Evolutionary conservation across 2,329 filamentous ascomycete species (phyloP).

Genomic region (Onygenales sp.): DNA sequence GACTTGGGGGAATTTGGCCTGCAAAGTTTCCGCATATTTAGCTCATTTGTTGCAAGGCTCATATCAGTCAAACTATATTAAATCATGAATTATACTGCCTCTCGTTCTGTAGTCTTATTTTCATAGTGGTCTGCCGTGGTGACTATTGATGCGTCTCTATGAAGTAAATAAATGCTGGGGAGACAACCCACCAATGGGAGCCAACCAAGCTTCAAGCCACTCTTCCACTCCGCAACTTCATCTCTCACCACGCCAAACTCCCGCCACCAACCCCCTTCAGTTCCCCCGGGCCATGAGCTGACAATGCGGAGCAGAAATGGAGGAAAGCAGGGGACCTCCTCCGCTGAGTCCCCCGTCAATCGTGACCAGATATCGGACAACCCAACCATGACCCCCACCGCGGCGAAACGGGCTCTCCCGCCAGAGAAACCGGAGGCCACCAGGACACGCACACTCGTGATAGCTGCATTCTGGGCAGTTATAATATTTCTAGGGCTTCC

Average conservation of each 20-base stretch:
- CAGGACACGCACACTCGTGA: constrained; percentile 61
- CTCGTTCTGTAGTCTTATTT: too few species aligned
- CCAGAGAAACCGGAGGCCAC: constrained; percentile 64
- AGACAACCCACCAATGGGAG: not conserved
- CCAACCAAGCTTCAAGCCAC: constrained; percentile 1
- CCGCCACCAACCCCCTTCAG: not conserved
- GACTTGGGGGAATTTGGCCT: too few species aligned
- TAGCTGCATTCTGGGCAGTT: constrained; percentile 84
- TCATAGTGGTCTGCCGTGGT: too few species aligned
- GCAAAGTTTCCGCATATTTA: too few species aligned
- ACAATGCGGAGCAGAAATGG: constrained; percentile 8
- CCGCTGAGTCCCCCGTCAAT: not conserved
- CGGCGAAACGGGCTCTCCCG: constrained; percentile 44
- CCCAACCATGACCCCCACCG: not conserved
- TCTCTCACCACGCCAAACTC: not conserved
- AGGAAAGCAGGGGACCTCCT: constrained; percentile 3
- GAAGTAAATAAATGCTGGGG: too few species aligned
- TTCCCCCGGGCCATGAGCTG: constrained; percentile 7
- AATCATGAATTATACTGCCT: too few species aligned
- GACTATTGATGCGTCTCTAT: too few species aligned
- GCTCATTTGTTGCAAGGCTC: too few species aligned
- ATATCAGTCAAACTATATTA: too few species aligned
- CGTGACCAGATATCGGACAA: not conserved
- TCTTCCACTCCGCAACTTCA: constrained; percentile 1
- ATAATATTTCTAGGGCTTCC: constrained; percentile 76